phyloP scores from a whole-genome alignment of 345 rosid genomes.

The Gossypioides kirkii region DNA sequence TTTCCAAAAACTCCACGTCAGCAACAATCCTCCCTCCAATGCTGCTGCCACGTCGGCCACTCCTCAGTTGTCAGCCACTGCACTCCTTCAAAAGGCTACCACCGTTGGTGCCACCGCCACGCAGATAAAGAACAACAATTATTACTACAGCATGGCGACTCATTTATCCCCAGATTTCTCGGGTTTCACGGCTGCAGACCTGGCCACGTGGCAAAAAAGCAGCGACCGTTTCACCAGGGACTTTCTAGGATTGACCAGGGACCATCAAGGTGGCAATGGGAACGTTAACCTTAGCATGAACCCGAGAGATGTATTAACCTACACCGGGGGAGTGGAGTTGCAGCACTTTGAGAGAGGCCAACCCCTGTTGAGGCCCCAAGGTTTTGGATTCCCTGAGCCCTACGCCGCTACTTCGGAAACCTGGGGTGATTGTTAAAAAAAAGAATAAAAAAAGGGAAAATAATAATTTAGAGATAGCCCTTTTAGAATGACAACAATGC shows the following conservation, averaged over 20 bases:
- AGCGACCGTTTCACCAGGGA: conserved; percentile 63
- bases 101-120: conserved; percentile 34
- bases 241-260: conserved; percentile 63
- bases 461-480: conserved; percentile 4
- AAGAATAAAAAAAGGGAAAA: conserved; percentile 4
- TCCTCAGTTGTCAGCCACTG: conserved; percentile 72
- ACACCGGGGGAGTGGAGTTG: conserved; percentile 43
- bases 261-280: conserved; percentile 12
- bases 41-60: conserved; percentile 25
- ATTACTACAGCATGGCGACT: not conserved
- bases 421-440: conserved; percentile 23
- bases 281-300: conserved; percentile 39
- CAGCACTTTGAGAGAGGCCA: conserved; percentile 44
- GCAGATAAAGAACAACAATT: conserved; percentile 14
- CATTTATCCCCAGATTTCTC: conserved; percentile 28
- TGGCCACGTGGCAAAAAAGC: conserved; percentile 58
- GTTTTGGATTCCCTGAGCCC: conserved; percentile 45
- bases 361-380: conserved; percentile 41
- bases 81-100: conserved; percentile 88
- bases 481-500: not conserved
- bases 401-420: conserved; percentile 34
- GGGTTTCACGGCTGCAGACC: conserved; percentile 30
- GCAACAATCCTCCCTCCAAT: conserved; percentile 19
- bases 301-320: conserved; percentile 40
- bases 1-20: conserved; percentile 29